phyloP scores from a whole-genome alignment of 495 filamentous ascomycete genomes.

The Annulohypoxylon moriforme region DNA sequence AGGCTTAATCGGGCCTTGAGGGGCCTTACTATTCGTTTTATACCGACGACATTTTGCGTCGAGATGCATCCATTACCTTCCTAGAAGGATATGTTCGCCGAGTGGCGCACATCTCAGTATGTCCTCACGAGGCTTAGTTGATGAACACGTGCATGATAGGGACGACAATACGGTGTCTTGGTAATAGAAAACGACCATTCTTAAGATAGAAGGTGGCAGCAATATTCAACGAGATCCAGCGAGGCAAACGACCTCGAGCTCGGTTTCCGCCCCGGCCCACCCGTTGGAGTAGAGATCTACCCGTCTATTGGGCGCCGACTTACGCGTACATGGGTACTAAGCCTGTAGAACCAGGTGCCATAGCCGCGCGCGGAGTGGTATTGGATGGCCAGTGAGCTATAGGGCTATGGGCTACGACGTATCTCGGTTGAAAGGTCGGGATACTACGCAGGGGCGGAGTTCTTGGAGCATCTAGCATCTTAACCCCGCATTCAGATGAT shows the following conservation, averaged over 20 bases:
- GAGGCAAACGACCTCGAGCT: not conserved
- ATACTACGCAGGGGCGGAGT: slow-evolving; percentile 4
- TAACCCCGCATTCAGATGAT: not conserved
- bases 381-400: not conserved
- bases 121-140: slow-evolving; percentile 6
- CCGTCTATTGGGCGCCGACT: not conserved
- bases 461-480: not conserved
- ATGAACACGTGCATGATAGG: slow-evolving; percentile 28
- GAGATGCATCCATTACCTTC: slow-evolving; percentile 34
- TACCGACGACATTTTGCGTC: slow-evolving; percentile 9
- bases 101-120: slow-evolving; percentile 3
- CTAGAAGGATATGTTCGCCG: slow-evolving; percentile 31
- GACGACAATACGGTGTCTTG: slow-evolving; percentile 17
- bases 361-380: not conserved
- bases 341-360: not conserved
- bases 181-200: not conserved
- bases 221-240: not conserved
- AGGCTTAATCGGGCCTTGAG: not conserved
- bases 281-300: slow-evolving; percentile 14
- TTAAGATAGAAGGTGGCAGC: slow-evolving; percentile 36
- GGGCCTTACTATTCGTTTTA: not conserved
- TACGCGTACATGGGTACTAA: slow-evolving; percentile 4
- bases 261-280: slow-evolving; percentile 5
- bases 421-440: slow-evolving; percentile 8
- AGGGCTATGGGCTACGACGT: slow-evolving; percentile 13